Percentiles rank a stretch among this genome's conserved stretches.
These are phyloP conservation scores for Nicotiana tabacum DNA, from an alignment of 257 asterid genomes.

Conservation along the genomic window DNA sequence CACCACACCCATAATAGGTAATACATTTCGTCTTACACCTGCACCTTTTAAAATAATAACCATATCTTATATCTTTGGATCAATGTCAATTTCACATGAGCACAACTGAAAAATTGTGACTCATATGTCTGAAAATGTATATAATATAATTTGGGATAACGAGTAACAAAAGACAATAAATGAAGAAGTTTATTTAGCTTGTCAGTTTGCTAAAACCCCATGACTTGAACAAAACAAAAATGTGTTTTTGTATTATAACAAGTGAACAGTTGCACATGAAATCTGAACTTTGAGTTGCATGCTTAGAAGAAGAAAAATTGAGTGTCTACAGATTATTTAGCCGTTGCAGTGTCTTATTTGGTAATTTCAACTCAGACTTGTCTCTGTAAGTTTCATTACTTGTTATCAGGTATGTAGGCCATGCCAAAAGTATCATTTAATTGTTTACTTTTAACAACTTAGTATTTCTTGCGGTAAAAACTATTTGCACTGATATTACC, in stretches of 20 bases:
- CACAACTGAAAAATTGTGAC: neutral
- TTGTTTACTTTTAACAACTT: neutral
- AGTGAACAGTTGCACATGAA: constrained; percentile 4
- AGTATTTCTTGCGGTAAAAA: neutral
- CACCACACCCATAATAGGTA: too few species aligned
- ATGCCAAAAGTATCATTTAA: neutral
- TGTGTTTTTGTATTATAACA: neutral
- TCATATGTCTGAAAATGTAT: neutral
- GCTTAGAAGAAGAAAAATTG: neutral
- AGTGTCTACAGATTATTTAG: neutral
- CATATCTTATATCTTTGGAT: too few species aligned
- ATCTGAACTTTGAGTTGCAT: constrained; percentile 6
- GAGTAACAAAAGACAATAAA: neutral
- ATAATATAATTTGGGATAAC: neutral
- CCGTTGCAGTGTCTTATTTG: constrained; percentile 22
- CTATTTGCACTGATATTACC: too few species aligned
- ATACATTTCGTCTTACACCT: too few species aligned
- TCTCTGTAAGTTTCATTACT: neutral
- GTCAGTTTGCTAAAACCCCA: neutral
- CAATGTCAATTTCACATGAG: neutral
- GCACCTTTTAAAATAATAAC: neutral
- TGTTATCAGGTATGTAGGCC: neutral
- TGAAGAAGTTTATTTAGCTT: neutral
- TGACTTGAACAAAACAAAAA: neutral
- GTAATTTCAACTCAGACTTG: neutral